Evolutionary conservation across 1,139 yeast genomes (phyloP).

Genomic region (Pneumocystis murina): DNA sequence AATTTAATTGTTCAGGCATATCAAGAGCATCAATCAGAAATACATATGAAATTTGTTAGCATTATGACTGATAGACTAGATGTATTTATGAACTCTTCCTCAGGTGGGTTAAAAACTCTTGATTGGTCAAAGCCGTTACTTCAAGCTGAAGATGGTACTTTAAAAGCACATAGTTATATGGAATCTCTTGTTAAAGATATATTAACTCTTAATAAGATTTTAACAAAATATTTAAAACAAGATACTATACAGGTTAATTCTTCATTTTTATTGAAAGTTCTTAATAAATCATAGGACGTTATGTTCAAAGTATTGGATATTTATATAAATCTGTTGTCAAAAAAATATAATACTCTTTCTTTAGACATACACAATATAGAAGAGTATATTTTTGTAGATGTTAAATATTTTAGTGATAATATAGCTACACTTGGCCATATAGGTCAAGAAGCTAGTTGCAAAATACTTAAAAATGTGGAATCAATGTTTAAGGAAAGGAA

Average conservation of each 20-base stretch:
- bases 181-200: slow-evolving; percentile 54
- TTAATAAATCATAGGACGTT: background rate
- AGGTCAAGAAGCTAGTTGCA: background rate
- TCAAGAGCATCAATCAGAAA: slow-evolving; percentile 49
- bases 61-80: slow-evolving; percentile 55
- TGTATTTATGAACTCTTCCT: slow-evolving; percentile 32
- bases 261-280: background rate
- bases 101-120: slow-evolving; percentile 31
- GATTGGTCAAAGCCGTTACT: background rate
- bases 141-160: slow-evolving; percentile 21
- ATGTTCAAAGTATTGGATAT: background rate
- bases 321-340: background rate
- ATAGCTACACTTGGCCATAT: background rate
- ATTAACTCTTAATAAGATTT: slow-evolving; percentile 43
- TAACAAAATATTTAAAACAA: slow-evolving; percentile 36
- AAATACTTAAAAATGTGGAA: background rate
- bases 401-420: background rate
- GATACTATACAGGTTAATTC: slow-evolving; percentile 3
- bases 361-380: background rate
- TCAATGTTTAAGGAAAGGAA: background rate
- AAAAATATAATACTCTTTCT: background rate
- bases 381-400: background rate
- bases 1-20: slow-evolving; percentile 23
- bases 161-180: slow-evolving; percentile 41
- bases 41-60: slow-evolving; percentile 50